Base-by-base conservation (phyloP, 495 filamentous ascomycete species). In the Rostrohypoxylon terebratum region DNA sequence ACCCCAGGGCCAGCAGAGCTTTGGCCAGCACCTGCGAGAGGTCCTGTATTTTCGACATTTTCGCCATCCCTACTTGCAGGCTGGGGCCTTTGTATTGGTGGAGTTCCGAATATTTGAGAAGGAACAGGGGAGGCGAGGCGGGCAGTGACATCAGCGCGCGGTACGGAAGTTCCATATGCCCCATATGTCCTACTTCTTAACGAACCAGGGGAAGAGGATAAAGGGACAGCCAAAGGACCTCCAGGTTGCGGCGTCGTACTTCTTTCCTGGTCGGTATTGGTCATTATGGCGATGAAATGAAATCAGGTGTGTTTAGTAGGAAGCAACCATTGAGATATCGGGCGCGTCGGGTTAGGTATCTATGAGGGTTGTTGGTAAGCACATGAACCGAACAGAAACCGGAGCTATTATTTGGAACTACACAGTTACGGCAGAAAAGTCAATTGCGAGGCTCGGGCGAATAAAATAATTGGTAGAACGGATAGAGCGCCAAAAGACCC, bases 41-140 rank as follows among this genome's bases (percentile, higher is more conserved):
- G 86, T 18, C 84, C 81, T 61, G 84, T 61, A 44, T 65, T 76
- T 16, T 79, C 84, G 48, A 75, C 71, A 40, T 71, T 69, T 16
- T 75, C 78, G 28, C 47, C 72, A 5, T 77, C 78, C 45, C 77
- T 79, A 34, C 69, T 64, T n/a, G 65, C 33, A 11, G 63, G 66
- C n/a, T 51, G 67, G 11, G 70, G 38, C 36, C 67, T 70, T 59
- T 66, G 83, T 68, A 84, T 79, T 28, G 84, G 79, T 18, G 88
- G 85, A 21, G 83, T 84, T 54, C 82, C 82, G 59, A 80, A 78
- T 34, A 76, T 81, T 7, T 84, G 81, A 38, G 89, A 88, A 31
- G 87, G 86, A 6, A 92, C 80, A 4, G 92, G 91, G 1, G 91
- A 92, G 23, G 90, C 90, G 20, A 94, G 83, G 65, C 92, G 88